phyloP scores from a whole-genome alignment of 257 asterid species.

The Solanum boliviense region DNA sequence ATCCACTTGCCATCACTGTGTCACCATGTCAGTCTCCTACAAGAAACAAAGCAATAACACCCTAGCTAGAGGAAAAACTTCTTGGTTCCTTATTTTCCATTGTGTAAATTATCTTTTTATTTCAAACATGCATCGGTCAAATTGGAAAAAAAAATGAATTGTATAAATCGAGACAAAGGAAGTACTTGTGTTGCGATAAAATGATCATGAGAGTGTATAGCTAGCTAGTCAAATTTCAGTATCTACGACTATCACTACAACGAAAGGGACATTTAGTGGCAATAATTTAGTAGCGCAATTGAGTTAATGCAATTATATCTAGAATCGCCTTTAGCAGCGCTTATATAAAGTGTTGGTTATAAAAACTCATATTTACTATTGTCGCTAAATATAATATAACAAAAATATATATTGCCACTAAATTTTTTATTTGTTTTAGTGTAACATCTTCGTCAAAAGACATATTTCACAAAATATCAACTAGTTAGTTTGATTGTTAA shows the following conservation, averaged over 20 bases:
- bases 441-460: neutral
- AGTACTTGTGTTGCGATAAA: too few species aligned
- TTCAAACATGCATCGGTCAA: neutral
- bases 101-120: neutral
- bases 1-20: neutral
- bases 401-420: neutral
- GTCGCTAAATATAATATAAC: neutral
- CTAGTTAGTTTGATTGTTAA: neutral
- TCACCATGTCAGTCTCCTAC: neutral
- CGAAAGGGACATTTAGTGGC: neutral
- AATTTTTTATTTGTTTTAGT: too few species aligned
- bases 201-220: neutral
- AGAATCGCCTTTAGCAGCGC: neutral
- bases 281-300: too few species aligned
- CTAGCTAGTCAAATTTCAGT: neutral
- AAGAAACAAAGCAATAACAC: neutral
- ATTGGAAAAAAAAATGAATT: neutral
- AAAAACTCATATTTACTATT: too few species aligned
- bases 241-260: neutral
- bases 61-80: neutral
- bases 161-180: neutral
- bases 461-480: neutral
- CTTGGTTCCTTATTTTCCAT: neutral
- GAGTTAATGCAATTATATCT: too few species aligned
- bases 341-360: too few species aligned